Percentiles rank a stretch among this genome's conserved stretches.
Conservation (phyloP, 768 basidiomycete genomes). For the Collybia sordida region DNA sequence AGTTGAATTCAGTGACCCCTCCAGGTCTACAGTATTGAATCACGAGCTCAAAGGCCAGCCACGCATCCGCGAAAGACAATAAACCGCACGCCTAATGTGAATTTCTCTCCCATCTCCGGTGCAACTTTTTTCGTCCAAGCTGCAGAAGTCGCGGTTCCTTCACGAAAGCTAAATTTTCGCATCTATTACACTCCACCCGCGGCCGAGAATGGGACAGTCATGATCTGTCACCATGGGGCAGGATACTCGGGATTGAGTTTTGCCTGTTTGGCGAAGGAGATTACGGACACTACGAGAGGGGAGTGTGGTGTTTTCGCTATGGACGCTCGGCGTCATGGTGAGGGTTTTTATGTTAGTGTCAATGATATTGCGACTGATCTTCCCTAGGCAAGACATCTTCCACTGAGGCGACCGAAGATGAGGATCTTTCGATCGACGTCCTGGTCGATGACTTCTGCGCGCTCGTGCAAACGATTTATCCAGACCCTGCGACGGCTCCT, state of each 20-base stretch:
- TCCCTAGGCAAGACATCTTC: conserved; percentile 63
- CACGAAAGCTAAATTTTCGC: conserved; percentile 64
- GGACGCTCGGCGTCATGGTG: conserved; percentile 90
- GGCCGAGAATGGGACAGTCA: conserved; percentile 55
- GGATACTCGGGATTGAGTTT: conserved; percentile 91
- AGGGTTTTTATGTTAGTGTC: conserved; percentile 16
- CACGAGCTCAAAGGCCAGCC: conserved; percentile 32
- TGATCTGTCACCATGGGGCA: conserved; percentile 95
- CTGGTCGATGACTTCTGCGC: conserved; percentile 75
- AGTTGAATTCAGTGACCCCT: conserved; percentile 27
- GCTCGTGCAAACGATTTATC: conserved; percentile 68
- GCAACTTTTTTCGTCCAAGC: conserved; percentile 77
- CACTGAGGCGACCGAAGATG: conserved; percentile 35
- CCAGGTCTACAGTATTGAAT: conserved; percentile 10
- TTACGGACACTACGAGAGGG: conserved; percentile 56
- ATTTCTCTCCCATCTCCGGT: conserved; percentile 78
- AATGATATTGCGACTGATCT: background rate
- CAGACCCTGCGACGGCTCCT: conserved; percentile 61
- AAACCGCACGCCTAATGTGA: conserved; percentile 50
- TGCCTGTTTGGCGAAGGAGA: conserved; percentile 85
- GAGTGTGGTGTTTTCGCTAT: conserved; percentile 81
- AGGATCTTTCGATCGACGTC: conserved; percentile 70
- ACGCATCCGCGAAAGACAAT: conserved; percentile 21
- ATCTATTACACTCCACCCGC: conserved; percentile 83
- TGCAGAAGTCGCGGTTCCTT: conserved; percentile 67